phyloP scores from a whole-genome alignment of 345 rosid species.

The Ceriops decandra region DNA sequence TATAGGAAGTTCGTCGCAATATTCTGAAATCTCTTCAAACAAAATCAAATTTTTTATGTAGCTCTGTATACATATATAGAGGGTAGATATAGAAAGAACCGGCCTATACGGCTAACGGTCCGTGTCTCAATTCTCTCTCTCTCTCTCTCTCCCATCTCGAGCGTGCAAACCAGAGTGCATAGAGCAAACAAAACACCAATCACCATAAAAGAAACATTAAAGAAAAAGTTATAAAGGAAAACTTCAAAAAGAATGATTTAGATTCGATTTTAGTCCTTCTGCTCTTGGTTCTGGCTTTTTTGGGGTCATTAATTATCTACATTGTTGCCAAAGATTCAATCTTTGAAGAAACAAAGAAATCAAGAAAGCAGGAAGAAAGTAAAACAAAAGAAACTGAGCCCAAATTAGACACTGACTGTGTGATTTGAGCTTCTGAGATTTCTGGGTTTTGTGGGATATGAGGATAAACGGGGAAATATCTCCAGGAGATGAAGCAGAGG shows the following conservation, averaged over 20 bases:
- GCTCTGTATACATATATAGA: no score
- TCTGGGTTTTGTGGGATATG: constrained; percentile 35
- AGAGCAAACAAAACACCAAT: not conserved
- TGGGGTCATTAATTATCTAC: not conserved
- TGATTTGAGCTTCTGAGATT: not conserved
- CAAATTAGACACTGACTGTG: not conserved
- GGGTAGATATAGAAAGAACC: not conserved
- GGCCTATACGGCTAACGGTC: not conserved
- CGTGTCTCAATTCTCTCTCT: not conserved
- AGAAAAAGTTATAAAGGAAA: not conserved
- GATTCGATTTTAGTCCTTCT: not conserved
- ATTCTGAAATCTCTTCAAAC: not conserved
- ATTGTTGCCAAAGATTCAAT: not conserved
- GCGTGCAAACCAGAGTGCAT: not conserved
- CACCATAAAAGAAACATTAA: not conserved
- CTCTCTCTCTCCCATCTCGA: not conserved
- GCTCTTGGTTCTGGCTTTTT: not conserved
- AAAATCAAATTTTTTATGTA: not conserved
- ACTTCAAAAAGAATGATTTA: not conserved
- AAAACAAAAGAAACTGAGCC: not conserved
- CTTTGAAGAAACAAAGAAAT: not conserved
- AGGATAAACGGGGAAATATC: constrained; percentile 46
- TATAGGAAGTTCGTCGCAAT: no score
- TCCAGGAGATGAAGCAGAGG: constrained; percentile 18
- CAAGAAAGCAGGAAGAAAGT: not conserved